Conservation (phyloP, 371 early-diverging fungal genomes). For the Dinochytrium kinnereticum region DNA sequence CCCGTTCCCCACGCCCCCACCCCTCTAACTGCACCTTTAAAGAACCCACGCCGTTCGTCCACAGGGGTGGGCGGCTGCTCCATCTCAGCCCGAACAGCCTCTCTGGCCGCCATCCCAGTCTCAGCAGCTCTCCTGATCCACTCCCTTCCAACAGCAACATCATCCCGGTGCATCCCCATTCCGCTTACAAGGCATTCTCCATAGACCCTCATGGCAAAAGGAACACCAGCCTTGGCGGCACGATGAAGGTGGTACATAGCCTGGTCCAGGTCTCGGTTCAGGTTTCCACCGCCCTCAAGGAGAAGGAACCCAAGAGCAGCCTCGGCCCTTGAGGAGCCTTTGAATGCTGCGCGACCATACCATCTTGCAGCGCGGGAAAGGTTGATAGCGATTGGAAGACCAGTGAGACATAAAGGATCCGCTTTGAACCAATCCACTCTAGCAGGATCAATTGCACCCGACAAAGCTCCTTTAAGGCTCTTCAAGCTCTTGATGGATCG, state of each 20-base stretch:
- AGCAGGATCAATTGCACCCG: background rate
- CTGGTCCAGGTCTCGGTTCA: background rate
- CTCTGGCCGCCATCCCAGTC: background rate
- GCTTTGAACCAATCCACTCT: background rate
- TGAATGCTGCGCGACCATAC: background rate
- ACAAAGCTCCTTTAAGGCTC: background rate
- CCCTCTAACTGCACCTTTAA: background rate
- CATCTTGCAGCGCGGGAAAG: constrained; percentile 6
- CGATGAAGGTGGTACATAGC: constrained; percentile 1
- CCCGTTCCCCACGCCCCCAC: background rate
- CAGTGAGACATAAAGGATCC: background rate
- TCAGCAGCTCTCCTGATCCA: background rate
- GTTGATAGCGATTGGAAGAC: constrained; percentile 4
- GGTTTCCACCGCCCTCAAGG: constrained; percentile 1
- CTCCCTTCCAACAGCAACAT: background rate
- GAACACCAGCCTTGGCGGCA: constrained; percentile 3
- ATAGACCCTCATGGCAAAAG: constrained; percentile 3
- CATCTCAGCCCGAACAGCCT: background rate
- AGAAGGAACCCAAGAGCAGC: constrained; percentile 1
- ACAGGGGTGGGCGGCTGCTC: background rate
- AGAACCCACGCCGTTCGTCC: background rate
- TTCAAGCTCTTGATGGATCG: background rate
- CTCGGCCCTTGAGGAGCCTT: background rate
- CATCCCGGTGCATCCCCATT: background rate
- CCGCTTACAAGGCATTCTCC: constrained; percentile 1